phyloP scores from a whole-genome alignment of 2,329 filamentous ascomycete genomes.

The Aurifilum marmelostoma region DNA sequence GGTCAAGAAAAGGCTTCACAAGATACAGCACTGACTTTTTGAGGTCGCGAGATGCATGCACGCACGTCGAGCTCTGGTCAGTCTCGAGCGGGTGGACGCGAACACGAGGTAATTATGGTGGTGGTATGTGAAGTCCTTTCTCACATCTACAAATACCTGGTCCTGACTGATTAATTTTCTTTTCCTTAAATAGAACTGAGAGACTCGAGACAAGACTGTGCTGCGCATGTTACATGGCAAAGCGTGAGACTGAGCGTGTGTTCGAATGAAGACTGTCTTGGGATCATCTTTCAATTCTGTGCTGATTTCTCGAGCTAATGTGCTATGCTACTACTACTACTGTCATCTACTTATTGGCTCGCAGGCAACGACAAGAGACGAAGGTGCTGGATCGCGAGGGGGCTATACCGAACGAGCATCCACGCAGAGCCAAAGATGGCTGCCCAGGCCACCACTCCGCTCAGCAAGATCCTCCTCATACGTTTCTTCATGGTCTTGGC shows the following conservation, averaged over 20 bases:
- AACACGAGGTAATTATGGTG: too few relatives aligned
- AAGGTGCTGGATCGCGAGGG: not conserved
- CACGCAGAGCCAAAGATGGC: not conserved
- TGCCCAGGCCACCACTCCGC: not conserved
- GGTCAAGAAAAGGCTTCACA: too few relatives aligned
- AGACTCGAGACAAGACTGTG: not conserved
- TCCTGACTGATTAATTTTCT: not conserved
- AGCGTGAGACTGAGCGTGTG: not conserved
- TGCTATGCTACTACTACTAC: too few relatives aligned
- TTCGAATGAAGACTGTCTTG: not conserved
- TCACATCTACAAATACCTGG: not conserved
- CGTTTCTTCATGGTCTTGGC: not conserved
- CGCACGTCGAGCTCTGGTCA: too few relatives aligned
- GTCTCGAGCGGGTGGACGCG: too few relatives aligned
- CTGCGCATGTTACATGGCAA: not conserved
- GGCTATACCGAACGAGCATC: not conserved
- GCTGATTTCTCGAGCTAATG: not conserved
- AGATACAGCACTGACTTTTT: too few relatives aligned
- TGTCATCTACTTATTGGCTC: not conserved
- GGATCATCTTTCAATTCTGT: not conserved
- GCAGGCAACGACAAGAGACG: not conserved
- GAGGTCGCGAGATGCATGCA: too few relatives aligned
- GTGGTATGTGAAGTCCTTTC: not conserved
- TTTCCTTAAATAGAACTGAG: not conserved
- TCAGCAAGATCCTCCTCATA: not conserved